These are phyloP conservation scores for Kalanchoe fedtschenkoi DNA, from an alignment of 164 flowering plant genomes.

Conservation along the genomic window DNA sequence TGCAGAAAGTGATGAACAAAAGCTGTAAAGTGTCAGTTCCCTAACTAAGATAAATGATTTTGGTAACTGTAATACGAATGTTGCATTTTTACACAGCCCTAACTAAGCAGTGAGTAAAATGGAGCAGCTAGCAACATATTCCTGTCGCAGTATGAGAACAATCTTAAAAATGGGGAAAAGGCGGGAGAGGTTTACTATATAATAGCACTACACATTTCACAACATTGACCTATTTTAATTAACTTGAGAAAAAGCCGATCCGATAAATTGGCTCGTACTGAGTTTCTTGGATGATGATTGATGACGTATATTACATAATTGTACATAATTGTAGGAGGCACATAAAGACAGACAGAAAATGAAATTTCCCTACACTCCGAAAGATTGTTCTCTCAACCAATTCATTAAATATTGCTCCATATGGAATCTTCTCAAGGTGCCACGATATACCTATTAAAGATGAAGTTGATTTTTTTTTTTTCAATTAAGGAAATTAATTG, in stretches of 20 bases:
- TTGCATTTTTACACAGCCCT: background rate
- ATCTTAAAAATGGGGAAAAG: no score
- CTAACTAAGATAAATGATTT: background rate
- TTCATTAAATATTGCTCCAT: background rate
- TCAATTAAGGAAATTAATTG: background rate
- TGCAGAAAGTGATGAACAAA: slow-evolving; percentile 19
- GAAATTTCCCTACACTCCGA: background rate
- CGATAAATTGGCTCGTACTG: background rate
- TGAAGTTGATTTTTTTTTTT: background rate
- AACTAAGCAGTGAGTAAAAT: no score
- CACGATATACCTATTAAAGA: background rate
- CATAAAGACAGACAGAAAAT: background rate
- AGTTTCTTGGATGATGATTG: background rate
- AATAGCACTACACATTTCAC: no score
- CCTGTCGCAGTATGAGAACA: no score
- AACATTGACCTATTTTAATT: no score
- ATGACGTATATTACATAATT: background rate
- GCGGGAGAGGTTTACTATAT: no score
- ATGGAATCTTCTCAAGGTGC: background rate
- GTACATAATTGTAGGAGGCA: background rate
- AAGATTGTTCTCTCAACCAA: background rate
- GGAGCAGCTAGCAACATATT: no score
- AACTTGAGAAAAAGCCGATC: background rate
- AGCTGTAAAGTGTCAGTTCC: background rate
- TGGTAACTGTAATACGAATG: background rate